Percentiles rank a stretch among this genome's conserved stretches.
Conservation (phyloP, 2,329 filamentous ascomycete species). For the Dothiorella sarmentorum region DNA sequence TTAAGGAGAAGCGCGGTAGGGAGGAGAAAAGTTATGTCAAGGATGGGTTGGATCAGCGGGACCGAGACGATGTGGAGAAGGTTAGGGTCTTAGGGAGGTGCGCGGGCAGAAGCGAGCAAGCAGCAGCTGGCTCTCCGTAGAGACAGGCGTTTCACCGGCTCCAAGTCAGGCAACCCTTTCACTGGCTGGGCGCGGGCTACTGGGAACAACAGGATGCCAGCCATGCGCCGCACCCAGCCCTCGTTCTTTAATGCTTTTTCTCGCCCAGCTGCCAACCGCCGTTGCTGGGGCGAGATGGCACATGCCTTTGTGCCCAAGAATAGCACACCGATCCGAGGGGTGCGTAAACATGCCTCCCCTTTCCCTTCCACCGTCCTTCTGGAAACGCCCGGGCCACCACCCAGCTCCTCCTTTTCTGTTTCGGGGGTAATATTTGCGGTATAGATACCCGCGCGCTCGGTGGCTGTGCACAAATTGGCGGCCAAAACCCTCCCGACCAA, state of each 20-base stretch:
- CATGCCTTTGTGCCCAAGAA: slow-evolving; percentile 5
- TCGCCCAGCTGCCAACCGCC: not conserved
- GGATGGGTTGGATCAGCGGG: not conserved
- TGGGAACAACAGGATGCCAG: not conserved
- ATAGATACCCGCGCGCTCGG: not conserved
- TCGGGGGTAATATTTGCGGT: not conserved
- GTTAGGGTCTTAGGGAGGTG: not conserved
- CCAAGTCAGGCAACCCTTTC: not conserved
- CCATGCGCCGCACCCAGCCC: not conserved
- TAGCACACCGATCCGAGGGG: not conserved
- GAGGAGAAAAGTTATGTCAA: not conserved
- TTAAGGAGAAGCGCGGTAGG: slow-evolving; percentile 9
- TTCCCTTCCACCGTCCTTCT: not conserved
- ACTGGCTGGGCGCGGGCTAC: not conserved
- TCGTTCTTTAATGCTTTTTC: slow-evolving; percentile 3
- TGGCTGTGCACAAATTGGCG: not conserved
- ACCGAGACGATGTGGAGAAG: slow-evolving; percentile 1
- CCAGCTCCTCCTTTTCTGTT: not conserved
- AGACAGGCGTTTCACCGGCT: not conserved
- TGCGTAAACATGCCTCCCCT: not conserved
- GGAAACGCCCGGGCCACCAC: not conserved
- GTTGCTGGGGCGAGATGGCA: not conserved
- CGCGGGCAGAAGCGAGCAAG: not conserved
- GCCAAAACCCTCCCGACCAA: too few relatives aligned
- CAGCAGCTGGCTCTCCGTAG: too few relatives aligned